Evolutionary conservation across 192 early-diverging fungal species (phyloP), one percentile per base, ranked within the genome.

Genomic region (Coemansia reversa): DNA sequence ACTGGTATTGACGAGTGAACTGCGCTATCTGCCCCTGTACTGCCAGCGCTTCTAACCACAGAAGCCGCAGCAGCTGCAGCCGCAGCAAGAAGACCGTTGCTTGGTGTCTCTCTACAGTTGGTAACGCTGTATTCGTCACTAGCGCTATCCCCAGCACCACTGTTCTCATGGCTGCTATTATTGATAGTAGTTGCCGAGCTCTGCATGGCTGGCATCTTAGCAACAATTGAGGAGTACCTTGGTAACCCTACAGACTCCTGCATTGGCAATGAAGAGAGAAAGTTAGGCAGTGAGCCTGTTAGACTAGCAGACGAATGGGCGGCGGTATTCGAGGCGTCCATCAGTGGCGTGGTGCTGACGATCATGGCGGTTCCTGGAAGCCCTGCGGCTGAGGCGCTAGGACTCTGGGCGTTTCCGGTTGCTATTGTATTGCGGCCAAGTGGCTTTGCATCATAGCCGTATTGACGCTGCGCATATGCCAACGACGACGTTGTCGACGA

Each of bases 261-360:
- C 59, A 68, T 58, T 5, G 75, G 78, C 49, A 81, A 55, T 42
- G 73, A 69, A 16, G 78, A 72, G n/a, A 81, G 28, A 19, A 81
- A 72, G 28, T 63, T 65, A 18, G 78, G 78, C 49, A 81, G 23
- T 12, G 78, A 60, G 58, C 72, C 66, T 11, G 62, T 72, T 55
- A 81, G 25, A 4, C 70, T 58, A 4, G 45, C 52, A 8, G 58
- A 29, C 25, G 66, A 65, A 53, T 69, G 22, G 66, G 53, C 12
- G 72, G 63, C 9, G 66, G 66, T 61, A 32, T 56, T 53, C 3
- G 62, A 59, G 1, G 32, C 42, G 12, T 45, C 55, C n/a, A 55
- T 58, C 7, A 16, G 39, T 45, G 39, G 39, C 39, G 39, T 51
- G 22, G 60, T 9, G n/a, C 29, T 55, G 27, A 20, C 56, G 54